Evolutionary conservation across 2,329 filamentous ascomycete genomes (phyloP), one percentile per base, ranked within the genome.

Genomic region (Verticillium nonalfalfae): DNA sequence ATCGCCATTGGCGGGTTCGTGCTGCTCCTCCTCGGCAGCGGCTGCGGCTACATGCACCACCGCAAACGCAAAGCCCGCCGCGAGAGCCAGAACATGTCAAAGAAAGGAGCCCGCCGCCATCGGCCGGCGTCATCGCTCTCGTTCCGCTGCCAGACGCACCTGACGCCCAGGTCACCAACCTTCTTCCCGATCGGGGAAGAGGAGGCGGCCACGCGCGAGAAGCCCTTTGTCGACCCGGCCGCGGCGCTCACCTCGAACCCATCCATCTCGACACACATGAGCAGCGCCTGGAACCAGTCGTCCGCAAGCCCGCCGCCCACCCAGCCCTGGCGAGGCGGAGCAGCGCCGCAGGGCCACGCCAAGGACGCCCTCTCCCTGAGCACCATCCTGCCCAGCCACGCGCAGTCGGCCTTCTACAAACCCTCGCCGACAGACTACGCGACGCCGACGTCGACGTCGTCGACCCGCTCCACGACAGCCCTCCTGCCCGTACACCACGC

Each of bases 121-220:
- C 75, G 73, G 14, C 74, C 74, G n/a, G 68, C 69, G 14, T 83
- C 81, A 0, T 76, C 78, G 4, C 74, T 84, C 34, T 82, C 79
- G 1, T 84, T 84, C 70, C 76, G 77, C 36, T 84, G 82, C 71
- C 79, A 81, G 61, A 77, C 80, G 0, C 76, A 76, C 59, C 68
- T 79, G 31, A 74, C 74, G 9, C 75, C 76, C 1, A 69, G 73
- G 15, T 76, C 75, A 1, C 75, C 78, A 0, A 68, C 69, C 40
- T 76, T 50, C 45, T 50, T 75, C 66, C 68, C 67, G 4, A 68
- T 70, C 4, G 71, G 71, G 34, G 72, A 73, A 14, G 72, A 74
- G 45, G 54, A 56, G 38, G 21, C 50, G 35, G 21, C 59, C 1
- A 60, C 65, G 1, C 60, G 65, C 11, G 69, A 72, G 58, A 67